Base-by-base conservation (phyloP, 75 land plant species). In the Sequoia sempervirens region DNA sequence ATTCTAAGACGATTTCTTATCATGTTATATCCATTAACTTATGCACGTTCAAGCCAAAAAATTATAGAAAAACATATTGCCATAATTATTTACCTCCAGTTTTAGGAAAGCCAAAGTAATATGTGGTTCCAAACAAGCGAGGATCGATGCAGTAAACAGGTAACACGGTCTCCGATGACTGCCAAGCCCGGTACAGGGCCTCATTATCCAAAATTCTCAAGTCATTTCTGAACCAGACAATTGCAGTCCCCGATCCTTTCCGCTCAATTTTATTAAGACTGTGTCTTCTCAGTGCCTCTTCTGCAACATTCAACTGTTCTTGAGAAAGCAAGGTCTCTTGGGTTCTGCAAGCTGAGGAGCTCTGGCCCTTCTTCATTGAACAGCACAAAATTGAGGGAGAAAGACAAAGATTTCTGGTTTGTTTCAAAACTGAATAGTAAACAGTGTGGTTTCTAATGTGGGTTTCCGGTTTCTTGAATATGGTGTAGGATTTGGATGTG, bases 111-210 rank as follows among this genome's bases (percentile, higher is more conserved):
- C 95, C 95, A 84, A 98, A 98, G 83, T 89, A 80, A 80, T 91
- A 85, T 1, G 90, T 90, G 9, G 96, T 93, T 23, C 88, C 83
- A 84, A 96, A 98, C n/a, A 85, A 75, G 41, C 99, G 83, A 18
- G 98, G 99, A 91, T 98, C 98, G n/a, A 96, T 84, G 83, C 98
- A 93, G 84, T 93, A 98, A 15, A 98, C 93, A 28, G 99, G 99
- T 83, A 98, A 82, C 11, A 98, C 81, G 2, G 86, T 82, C 87
- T 90, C 84, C 1, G 99, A 96, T 41, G 96, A 88, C 45, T 76
- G 43, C 97, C 97, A 98, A 15, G 99, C 99, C 81, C 79, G 84
- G 80, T 66, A 82, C 83, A 98, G 86, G 12, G 91, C 97, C 86
- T 96, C 98, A 79, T 98, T 98, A 80, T 98, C 99, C 82, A 90